Evolutionary conservation across 371 early-diverging fungal species (phyloP).

Genomic region (Paramicrosporidium saccamoebae): DNA sequence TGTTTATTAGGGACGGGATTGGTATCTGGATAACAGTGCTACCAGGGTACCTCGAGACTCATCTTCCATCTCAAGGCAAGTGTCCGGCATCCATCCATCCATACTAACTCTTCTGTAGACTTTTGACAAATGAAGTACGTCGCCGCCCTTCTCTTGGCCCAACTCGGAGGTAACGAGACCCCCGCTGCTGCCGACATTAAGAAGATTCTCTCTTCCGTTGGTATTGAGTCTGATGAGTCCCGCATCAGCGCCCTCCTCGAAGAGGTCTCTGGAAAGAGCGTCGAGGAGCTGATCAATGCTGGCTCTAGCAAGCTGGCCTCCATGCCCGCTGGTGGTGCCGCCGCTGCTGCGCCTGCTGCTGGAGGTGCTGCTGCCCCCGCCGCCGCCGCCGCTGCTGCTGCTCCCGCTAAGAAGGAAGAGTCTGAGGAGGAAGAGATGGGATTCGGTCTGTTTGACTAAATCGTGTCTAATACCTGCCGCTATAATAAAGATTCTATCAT

Average conservation of each 20-base stretch:
- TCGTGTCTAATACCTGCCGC: neutral
- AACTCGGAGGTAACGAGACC: slow-evolving; percentile 43
- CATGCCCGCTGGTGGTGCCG: slow-evolving; percentile 60
- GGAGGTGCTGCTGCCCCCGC: slow-evolving; percentile 5
- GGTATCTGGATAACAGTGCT: too few species aligned
- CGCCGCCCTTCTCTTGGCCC: slow-evolving; percentile 72
- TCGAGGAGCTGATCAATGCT: slow-evolving; percentile 58
- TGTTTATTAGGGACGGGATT: too few species aligned
- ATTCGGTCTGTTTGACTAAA: slow-evolving; percentile 12
- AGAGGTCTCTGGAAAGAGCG: slow-evolving; percentile 55
- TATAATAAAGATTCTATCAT: too few species aligned
- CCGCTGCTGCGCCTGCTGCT: slow-evolving; percentile 16
- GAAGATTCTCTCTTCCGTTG: slow-evolving; percentile 57
- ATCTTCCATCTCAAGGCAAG: too few species aligned
- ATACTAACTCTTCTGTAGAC: too few species aligned
- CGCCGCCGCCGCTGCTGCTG: slow-evolving; percentile 4
- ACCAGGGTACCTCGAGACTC: too few species aligned
- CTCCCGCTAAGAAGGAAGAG: slow-evolving; percentile 4
- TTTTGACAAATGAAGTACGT: slow-evolving; percentile 95
- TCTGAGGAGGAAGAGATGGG: slow-evolving; percentile 10
- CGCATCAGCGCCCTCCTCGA: slow-evolving; percentile 35
- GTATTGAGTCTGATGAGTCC: slow-evolving; percentile 52
- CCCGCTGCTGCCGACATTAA: slow-evolving; percentile 50
- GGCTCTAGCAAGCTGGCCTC: slow-evolving; percentile 69
- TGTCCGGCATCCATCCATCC: too few species aligned